These are phyloP conservation scores for Plantago ovata DNA, from an alignment of 257 asterid species.

Conservation along the genomic window DNA sequence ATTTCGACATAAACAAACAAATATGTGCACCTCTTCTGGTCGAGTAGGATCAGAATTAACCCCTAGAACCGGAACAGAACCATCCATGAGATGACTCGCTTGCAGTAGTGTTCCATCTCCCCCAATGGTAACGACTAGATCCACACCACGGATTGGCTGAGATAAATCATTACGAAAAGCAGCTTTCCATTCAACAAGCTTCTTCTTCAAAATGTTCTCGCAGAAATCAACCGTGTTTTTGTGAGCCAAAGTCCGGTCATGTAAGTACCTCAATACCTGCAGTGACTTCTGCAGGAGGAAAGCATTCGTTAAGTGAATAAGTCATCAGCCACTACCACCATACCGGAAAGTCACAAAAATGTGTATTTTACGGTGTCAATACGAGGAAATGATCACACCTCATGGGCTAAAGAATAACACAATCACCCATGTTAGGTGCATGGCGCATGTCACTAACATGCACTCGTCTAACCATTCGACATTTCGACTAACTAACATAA, in stretches of 20 bases:
- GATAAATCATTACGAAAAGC: conserved; percentile 51
- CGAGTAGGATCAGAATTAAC: conserved; percentile 93
- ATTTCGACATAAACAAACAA: conserved; percentile 7
- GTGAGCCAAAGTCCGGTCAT: conserved; percentile 64
- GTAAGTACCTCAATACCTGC: conserved; percentile 64
- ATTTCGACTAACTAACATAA: background rate
- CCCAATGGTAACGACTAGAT: conserved; percentile 78
- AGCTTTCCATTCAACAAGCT: conserved; percentile 57
- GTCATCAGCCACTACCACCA: background rate
- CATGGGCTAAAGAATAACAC: too few relatives aligned
- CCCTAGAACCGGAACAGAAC: conserved; percentile 76
- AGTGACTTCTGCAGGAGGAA: conserved; percentile 19
- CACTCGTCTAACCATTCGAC: background rate
- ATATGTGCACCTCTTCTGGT: conserved; percentile 58
- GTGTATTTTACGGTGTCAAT: too few relatives aligned
- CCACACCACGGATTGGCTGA: conserved; percentile 59
- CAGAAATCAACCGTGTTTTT: conserved; percentile 63
- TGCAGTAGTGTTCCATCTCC: conserved; percentile 91
- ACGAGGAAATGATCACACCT: too few relatives aligned
- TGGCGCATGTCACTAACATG: too few relatives aligned
- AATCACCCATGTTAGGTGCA: too few relatives aligned
- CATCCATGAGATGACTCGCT: conserved; percentile 86
- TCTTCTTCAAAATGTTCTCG: conserved; percentile 66
- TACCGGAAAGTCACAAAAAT: conserved; percentile 6
- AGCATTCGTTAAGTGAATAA: background rate